A percentile compares a stretch with the other conserved stretches of the same genome.
Conservation (phyloP, 805 yeast genomes). For the Candida khao-thaluensis region DNA sequence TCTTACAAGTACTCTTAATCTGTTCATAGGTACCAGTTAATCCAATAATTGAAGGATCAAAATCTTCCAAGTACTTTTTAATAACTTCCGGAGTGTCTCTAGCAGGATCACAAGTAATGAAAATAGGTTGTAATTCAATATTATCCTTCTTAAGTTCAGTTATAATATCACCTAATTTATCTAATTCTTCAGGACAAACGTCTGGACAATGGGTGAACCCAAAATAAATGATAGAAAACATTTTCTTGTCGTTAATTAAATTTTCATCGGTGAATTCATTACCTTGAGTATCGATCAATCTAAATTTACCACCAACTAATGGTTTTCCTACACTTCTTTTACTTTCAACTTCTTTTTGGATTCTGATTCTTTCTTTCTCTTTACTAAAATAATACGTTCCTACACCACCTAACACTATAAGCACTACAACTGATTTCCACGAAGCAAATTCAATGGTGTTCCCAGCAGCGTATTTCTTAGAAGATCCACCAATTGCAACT, state of each 20-base stretch:
- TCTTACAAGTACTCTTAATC: slow-evolving; percentile 81
- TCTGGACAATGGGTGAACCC: slow-evolving; percentile 99
- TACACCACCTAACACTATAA: slow-evolving; percentile 68
- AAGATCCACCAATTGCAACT: slow-evolving; percentile 69
- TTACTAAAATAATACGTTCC: slow-evolving; percentile 67
- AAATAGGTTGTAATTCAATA: slow-evolving; percentile 75
- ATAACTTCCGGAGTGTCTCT: slow-evolving; percentile 87
- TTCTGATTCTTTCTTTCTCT: slow-evolving; percentile 73
- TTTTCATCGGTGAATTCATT: slow-evolving; percentile 73
- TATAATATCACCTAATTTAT: slow-evolving; percentile 76
- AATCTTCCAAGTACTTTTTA: slow-evolving; percentile 79
- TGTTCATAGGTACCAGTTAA: slow-evolving; percentile 88
- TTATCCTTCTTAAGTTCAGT: slow-evolving; percentile 52
- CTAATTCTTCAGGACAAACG: slow-evolving; percentile 97
- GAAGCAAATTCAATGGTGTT: slow-evolving; percentile 68
- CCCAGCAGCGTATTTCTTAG: slow-evolving; percentile 36
- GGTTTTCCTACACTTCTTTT: slow-evolving; percentile 92
- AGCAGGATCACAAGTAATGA: slow-evolving; percentile 96
- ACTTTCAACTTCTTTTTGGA: slow-evolving; percentile 77
- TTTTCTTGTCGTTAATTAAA: slow-evolving; percentile 46
- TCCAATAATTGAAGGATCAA: slow-evolving; percentile 87
- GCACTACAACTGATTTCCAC: slow-evolving; percentile 77
- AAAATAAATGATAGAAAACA: slow-evolving; percentile 84
- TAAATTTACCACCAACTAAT: slow-evolving; percentile 87
- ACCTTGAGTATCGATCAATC: slow-evolving; percentile 68